Evolutionary conservation across 2,329 filamentous ascomycete species (phyloP).

Genomic region (Sphaerulina populicola): DNA sequence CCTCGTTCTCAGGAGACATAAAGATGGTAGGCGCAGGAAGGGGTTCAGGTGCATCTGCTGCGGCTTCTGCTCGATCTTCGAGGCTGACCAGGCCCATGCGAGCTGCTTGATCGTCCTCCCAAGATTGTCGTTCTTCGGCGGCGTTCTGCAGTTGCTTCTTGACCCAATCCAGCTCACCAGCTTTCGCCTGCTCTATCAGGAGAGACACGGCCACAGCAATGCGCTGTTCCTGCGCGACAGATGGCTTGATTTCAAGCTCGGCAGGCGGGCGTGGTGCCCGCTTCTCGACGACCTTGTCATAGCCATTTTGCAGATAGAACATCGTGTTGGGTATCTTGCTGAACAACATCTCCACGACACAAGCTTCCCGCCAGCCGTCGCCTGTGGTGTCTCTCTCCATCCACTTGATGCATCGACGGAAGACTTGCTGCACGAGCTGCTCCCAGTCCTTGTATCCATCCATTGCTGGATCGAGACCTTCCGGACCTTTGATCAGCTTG

Average conservation of each 20-base stretch:
- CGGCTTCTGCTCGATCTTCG: slow-evolving; percentile 28
- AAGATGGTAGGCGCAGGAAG: slow-evolving; percentile 45
- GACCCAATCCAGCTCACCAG: slow-evolving; percentile 71
- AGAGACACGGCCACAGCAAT: slow-evolving; percentile 72
- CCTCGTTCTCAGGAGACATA: slow-evolving; percentile 57
- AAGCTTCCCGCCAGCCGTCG: slow-evolving; percentile 65
- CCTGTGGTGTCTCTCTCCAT: slow-evolving; percentile 38
- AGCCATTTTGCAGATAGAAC: slow-evolving; percentile 83
- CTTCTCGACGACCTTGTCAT: slow-evolving; percentile 66
- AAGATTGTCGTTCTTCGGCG: slow-evolving; percentile 63
- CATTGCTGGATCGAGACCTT: slow-evolving; percentile 59
- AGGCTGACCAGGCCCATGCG: slow-evolving; percentile 29
- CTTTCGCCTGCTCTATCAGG: slow-evolving; percentile 69
- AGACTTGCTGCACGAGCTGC: slow-evolving; percentile 73
- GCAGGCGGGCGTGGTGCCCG: slow-evolving; percentile 62
- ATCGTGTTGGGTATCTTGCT: slow-evolving; percentile 79
- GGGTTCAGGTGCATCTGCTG: slow-evolving; percentile 17
- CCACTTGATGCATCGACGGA: slow-evolving; percentile 74
- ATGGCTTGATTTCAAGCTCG: slow-evolving; percentile 72
- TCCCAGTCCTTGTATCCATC: slow-evolving; percentile 80
- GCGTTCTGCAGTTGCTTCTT: slow-evolving; percentile 62
- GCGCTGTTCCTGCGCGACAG: slow-evolving; percentile 55
- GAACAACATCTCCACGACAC: slow-evolving; percentile 88
- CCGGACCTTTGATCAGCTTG: slow-evolving; percentile 82
- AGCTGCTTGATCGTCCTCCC: slow-evolving; percentile 64